Conservation (phyloP, 2,329 filamentous ascomycete species). For the Tolypocladium tundrense region DNA sequence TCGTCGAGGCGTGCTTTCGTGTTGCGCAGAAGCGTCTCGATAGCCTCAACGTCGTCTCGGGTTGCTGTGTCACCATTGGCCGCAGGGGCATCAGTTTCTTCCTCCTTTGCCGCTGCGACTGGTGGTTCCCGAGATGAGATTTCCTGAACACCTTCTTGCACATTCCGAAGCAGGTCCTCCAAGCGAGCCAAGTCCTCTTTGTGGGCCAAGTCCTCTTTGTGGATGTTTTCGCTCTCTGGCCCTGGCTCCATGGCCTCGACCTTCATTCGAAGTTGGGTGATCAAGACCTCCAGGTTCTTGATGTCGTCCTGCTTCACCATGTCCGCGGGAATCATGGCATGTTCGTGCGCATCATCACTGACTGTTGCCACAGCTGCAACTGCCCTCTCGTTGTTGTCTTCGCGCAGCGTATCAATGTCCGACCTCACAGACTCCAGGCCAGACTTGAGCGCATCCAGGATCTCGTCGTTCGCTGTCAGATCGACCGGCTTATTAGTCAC, state of each 20-base stretch:
- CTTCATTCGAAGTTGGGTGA: conserved; percentile 74
- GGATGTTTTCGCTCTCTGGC: conserved; percentile 19
- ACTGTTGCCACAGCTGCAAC: conserved; percentile 42
- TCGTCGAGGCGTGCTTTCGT: conserved; percentile 85
- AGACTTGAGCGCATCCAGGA: conserved; percentile 77
- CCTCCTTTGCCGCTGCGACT: conserved; percentile 8
- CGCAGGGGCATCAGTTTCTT: conserved; percentile 8
- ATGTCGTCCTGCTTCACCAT: conserved; percentile 61
- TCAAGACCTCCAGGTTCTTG: conserved; percentile 74
- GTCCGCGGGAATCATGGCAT: conserved; percentile 30
- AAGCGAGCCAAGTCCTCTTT: conserved; percentile 46
- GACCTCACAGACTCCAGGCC: conserved; percentile 65
- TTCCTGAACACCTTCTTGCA: conserved; percentile 39
- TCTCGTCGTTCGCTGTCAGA: conserved; percentile 77
- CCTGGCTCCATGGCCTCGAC: conserved; percentile 47
- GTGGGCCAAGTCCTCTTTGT: conserved; percentile 43
- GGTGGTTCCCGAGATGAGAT: conserved; percentile 23
- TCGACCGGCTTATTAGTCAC: conserved; percentile 71
- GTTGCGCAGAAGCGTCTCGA: conserved; percentile 82
- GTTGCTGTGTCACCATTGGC: conserved; percentile 26
- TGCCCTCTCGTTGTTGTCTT: conserved; percentile 38
- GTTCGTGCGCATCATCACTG: conserved; percentile 11
- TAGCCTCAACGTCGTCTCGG: conserved; percentile 77
- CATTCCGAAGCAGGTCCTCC: conserved; percentile 38
- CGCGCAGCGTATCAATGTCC: conserved; percentile 72